These are phyloP conservation scores for Salmacisia buchloeana DNA, from an alignment of 1,284 basidiomycete species.

Conservation along the genomic window DNA sequence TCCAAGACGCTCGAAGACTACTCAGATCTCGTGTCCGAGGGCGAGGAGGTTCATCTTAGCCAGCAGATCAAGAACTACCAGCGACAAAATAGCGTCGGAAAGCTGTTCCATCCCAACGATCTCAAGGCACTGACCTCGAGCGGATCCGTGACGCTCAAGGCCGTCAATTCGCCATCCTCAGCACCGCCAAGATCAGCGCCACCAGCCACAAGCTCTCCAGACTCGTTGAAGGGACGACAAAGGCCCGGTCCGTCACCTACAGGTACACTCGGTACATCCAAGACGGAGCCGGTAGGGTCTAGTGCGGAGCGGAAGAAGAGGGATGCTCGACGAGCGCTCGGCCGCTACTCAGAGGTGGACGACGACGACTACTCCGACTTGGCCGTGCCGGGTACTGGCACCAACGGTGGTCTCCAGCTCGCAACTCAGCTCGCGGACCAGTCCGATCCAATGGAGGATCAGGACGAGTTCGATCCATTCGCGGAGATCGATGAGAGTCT, in stretches of 20 bases:
- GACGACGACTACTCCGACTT: constrained; percentile 26
- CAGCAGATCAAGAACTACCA: constrained; percentile 30
- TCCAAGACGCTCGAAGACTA: constrained; percentile 51
- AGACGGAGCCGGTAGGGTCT: not conserved
- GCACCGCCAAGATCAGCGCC: not conserved
- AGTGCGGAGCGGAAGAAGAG: constrained; percentile 27
- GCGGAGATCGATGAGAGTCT: constrained; percentile 40
- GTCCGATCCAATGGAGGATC: constrained; percentile 31
- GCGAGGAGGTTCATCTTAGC: constrained; percentile 27
- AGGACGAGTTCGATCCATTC: constrained; percentile 38
- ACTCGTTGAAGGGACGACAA: not conserved
- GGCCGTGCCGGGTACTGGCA: not conserved
- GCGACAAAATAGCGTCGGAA: constrained; percentile 30
- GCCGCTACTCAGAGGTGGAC: constrained; percentile 32
- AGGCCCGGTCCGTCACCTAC: not conserved
- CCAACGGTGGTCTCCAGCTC: constrained; percentile 23
- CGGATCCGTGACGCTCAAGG: not conserved
- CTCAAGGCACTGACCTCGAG: constrained; percentile 16
- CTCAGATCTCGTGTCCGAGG: constrained; percentile 36
- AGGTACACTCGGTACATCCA: not conserved
- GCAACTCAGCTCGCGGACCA: constrained; percentile 34
- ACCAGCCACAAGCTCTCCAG: not conserved
- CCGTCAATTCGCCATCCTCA: not conserved
- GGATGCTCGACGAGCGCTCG: constrained; percentile 23
- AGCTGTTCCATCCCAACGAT: constrained; percentile 39